These are phyloP conservation scores for Colletotrichum sp. DNA, from an alignment of 2,329 filamentous ascomycete genomes.

Conservation along the genomic window DNA sequence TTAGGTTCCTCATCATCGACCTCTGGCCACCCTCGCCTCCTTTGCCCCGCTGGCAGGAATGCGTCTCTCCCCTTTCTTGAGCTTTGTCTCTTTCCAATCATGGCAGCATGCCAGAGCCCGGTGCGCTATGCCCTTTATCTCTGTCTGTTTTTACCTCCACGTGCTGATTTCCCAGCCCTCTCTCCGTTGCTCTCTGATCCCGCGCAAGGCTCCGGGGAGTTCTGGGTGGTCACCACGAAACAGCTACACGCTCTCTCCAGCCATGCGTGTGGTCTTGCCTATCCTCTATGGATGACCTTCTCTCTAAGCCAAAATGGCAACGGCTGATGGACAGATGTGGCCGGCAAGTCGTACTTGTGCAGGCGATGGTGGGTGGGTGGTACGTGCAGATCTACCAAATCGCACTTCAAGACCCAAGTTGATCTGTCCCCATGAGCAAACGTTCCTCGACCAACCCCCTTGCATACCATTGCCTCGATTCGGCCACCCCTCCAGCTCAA, in stretches of 20 bases:
- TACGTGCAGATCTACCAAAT: not conserved
- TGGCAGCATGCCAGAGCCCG: not conserved
- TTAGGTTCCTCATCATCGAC: not conserved
- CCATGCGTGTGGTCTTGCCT: not conserved
- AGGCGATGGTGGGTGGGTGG: not conserved
- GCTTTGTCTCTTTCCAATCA: slow-evolving; percentile 15
- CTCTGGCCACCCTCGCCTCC: not conserved
- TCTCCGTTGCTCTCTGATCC: not conserved
- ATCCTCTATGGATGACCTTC: not conserved
- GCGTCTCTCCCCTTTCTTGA: slow-evolving; percentile 1
- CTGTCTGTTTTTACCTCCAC: not conserved
- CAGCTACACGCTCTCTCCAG: not conserved
- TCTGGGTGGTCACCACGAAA: not conserved
- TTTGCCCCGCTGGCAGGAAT: slow-evolving; percentile 11
- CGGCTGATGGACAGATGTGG: not conserved
- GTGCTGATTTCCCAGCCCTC: not conserved
- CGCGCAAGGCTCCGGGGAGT: not conserved
- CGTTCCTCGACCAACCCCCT: slow-evolving; percentile 13
- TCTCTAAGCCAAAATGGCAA: not conserved
- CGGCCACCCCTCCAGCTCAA: slow-evolving; percentile 3
- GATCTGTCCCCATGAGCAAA: not conserved
- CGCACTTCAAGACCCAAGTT: not conserved
- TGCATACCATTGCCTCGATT: slow-evolving; percentile 10
- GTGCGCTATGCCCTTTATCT: not conserved
- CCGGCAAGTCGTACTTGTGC: not conserved